Evolutionary conservation across 176 grass and related monocot genomes (phyloP).

Genomic region (Tuctoria greenei): DNA sequence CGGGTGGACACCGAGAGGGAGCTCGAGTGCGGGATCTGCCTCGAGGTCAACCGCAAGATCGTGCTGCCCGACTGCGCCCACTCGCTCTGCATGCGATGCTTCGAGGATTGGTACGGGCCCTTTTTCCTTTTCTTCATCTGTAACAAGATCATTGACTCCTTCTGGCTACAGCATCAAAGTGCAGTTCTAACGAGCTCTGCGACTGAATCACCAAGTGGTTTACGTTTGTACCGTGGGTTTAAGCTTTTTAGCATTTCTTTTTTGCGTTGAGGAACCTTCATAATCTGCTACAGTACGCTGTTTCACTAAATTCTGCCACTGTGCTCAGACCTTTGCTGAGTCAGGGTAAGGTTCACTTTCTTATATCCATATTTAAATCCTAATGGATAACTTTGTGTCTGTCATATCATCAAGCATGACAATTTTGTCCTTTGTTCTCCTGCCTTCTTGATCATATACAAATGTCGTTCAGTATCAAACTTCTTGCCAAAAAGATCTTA

Average conservation of each 20-base stretch:
- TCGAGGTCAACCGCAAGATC: constrained; percentile 47
- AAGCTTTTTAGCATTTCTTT: too few species aligned
- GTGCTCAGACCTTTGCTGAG: neutral
- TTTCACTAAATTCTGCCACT: neutral
- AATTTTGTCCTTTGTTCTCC: neutral
- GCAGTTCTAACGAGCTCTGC: neutral
- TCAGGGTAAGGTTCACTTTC: neutral
- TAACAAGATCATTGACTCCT: neutral
- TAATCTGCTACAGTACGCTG: neutral
- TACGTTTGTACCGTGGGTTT: too few species aligned
- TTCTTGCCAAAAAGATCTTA: neutral
- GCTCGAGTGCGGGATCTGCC: constrained; percentile 60
- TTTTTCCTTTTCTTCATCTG: neutral
- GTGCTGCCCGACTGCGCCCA: constrained; percentile 60
- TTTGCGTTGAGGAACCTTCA: neutral
- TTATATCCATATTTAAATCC: neutral
- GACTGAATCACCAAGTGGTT: neutral
- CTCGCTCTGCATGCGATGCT: constrained; percentile 51
- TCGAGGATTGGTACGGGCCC: constrained; percentile 46
- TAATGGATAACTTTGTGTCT: neutral
- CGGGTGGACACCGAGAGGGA: constrained; percentile 54
- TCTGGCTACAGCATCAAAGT: neutral
- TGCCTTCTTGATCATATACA: neutral
- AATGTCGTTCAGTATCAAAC: neutral
- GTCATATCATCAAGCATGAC: neutral